Percentiles rank a stretch among this genome's conserved stretches.
These are phyloP conservation scores for Carex littledalei DNA, from an alignment of 176 grass and related monocot genomes.

Conservation along the genomic window DNA sequence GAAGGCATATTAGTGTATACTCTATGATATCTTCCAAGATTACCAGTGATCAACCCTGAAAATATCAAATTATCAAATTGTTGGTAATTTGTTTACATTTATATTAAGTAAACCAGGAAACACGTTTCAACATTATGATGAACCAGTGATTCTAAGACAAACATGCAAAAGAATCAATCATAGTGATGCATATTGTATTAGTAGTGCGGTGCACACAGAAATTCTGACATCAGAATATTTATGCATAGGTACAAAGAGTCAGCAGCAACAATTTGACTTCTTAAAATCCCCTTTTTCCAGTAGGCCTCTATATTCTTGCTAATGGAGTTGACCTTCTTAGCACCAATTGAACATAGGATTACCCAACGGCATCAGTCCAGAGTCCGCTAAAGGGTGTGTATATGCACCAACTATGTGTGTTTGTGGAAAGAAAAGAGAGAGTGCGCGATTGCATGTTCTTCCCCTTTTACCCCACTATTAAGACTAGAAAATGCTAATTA, in stretches of 20 bases:
- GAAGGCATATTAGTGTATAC: no score
- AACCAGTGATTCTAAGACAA: background rate
- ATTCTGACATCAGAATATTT: background rate
- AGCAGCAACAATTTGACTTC: background rate
- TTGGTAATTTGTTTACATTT: no score
- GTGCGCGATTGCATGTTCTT: background rate
- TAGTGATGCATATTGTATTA: background rate
- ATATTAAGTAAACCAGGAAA: background rate
- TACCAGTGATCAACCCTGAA: slow-evolving; percentile 30
- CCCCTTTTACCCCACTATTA: background rate
- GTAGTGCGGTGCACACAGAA: background rate
- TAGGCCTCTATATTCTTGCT: background rate
- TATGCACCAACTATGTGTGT: background rate
- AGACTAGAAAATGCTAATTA: background rate
- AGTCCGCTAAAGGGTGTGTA: background rate
- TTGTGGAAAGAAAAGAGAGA: background rate
- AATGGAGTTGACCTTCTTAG: background rate
- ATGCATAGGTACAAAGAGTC: background rate
- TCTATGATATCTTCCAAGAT: no score
- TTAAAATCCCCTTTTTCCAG: background rate
- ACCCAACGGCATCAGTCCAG: background rate
- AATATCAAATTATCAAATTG: background rate
- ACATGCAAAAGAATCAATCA: background rate
- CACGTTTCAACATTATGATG: background rate
- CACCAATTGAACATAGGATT: background rate